Base-by-base conservation (phyloP, 495 filamentous ascomycete species). In the Bacidia rubella region DNA sequence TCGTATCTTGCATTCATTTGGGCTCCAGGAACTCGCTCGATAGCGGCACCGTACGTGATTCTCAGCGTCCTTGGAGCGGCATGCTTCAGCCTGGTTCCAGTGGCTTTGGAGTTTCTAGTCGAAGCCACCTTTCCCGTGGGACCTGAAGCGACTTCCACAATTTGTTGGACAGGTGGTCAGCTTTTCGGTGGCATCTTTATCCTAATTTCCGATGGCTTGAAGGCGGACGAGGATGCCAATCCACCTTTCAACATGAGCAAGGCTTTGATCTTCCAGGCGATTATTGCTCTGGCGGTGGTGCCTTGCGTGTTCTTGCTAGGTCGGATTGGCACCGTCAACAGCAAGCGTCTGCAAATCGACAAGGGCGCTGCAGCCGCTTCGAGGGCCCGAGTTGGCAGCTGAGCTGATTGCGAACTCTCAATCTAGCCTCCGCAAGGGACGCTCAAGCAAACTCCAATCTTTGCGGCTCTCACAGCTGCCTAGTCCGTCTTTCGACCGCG, bases 111-210 rank as follows among this genome's bases (percentile, higher is more conserved):
- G 69, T 92, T 79, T 61, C 67, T 92, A 26, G 86, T 85, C 52
- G 87, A 96, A 64, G 71, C 93, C 56, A 88, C 87, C 17, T 83
- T 87, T 55, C 90, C 90, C 0, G 80, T 90, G 22, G 81, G 80
- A n/a, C 87, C 92, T 1, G 90, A 92, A 71, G 77, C 95, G 47
- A 83, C 86, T 5, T 82, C 76, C 49, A 86, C 84, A 44, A 72
- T 93, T 25, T 82, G 83, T 60, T 97, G 90, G 92, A 75, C 75
- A 10, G 84, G 83, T 15, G 60, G 60, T 1, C 85, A 87, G 68
- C 57, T 88, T 9, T 62, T 90, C 0, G 92, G 92, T 1, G 90
- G 76, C 0, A 63, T 92, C 10, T 95, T 95, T 62, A 83, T 96
- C 60, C 61, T 98, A 19, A 67, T 86, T 35, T 83, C 84, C 66